Evolutionary conservation across 768 basidiomycete genomes (phyloP).

Genomic region (Boletales sp.): DNA sequence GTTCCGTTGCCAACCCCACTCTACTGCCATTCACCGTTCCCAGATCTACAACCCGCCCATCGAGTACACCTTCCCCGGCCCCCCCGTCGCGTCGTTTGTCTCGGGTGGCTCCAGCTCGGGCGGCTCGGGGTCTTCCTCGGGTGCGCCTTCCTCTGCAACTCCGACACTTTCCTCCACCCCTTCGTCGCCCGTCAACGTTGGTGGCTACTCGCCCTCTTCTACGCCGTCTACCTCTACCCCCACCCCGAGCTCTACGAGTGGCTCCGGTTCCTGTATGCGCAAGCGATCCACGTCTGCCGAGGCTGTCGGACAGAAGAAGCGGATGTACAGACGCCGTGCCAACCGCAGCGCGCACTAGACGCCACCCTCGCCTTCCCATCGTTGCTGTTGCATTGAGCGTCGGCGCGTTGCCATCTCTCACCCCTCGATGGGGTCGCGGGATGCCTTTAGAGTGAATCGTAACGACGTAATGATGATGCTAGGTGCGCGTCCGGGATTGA

Average conservation of each 20-base stretch:
- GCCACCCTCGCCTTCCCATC: not conserved
- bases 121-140: conserved; percentile 1
- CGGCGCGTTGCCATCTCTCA: not conserved
- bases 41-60: conserved; percentile 27
- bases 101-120: conserved; percentile 4
- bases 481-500: not conserved
- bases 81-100: conserved; percentile 41
- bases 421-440: conserved; percentile 9
- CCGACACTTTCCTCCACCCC: not conserved
- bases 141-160: not conserved
- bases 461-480: too few species aligned
- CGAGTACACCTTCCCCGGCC: conserved; percentile 52
- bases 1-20: conserved; percentile 1
- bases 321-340: conserved; percentile 17
- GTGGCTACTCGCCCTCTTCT: not conserved
- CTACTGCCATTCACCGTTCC: not conserved
- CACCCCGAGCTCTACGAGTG: not conserved
- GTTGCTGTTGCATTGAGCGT: too few species aligned
- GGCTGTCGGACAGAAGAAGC: not conserved
- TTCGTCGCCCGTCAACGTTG: not conserved
- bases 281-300: conserved; percentile 8
- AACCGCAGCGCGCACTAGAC: conserved; percentile 8
- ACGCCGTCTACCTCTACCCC: not conserved
- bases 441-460: too few species aligned
- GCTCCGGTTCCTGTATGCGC: conserved; percentile 7